A percentile compares a stretch with the other conserved stretches of the same genome.
phyloP scores from a whole-genome alignment of 2,329 filamentous ascomycete genomes.

The Nemania sp. region DNA sequence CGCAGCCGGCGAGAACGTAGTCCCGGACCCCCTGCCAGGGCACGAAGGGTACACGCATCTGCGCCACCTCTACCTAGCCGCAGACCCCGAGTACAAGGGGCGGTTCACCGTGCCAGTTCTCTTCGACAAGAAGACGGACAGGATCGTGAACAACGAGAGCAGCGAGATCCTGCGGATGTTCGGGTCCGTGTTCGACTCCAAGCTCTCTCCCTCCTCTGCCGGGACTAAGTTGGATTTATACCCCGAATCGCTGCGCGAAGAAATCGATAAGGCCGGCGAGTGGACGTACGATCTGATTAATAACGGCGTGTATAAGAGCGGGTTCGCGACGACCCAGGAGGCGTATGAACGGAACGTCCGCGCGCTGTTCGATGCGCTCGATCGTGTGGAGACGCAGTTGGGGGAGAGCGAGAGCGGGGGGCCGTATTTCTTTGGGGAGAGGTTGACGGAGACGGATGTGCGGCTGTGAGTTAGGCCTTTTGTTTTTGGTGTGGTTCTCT shows the following conservation, averaged over 20 bases:
- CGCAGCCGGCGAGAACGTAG: slow-evolving; percentile 62
- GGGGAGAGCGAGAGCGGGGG: slow-evolving; percentile 41
- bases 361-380: slow-evolving; percentile 74
- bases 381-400: slow-evolving; percentile 75
- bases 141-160: slow-evolving; percentile 90
- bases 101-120: slow-evolving; percentile 88
- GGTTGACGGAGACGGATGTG: slow-evolving; percentile 81
- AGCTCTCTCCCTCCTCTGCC: slow-evolving; percentile 63
- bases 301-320: slow-evolving; percentile 74
- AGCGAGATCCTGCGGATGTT: slow-evolving; percentile 93
- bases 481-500: background rate
- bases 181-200: slow-evolving; percentile 75
- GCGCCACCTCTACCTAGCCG: slow-evolving; percentile 77
- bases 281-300: slow-evolving; percentile 81
- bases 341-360: slow-evolving; percentile 78
- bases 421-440: slow-evolving; percentile 75
- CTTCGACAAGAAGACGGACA: slow-evolving; percentile 74
- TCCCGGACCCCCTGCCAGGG: slow-evolving; percentile 69
- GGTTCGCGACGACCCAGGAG: slow-evolving; percentile 81
- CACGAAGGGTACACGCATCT: slow-evolving; percentile 72
- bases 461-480: slow-evolving; percentile 60
- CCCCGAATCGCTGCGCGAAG: slow-evolving; percentile 61
- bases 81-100: slow-evolving; percentile 71
- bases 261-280: slow-evolving; percentile 76
- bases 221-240: slow-evolving; percentile 69